Evolutionary conservation across 345 rosid species (phyloP).

Genomic region (Brassica rapa): DNA sequence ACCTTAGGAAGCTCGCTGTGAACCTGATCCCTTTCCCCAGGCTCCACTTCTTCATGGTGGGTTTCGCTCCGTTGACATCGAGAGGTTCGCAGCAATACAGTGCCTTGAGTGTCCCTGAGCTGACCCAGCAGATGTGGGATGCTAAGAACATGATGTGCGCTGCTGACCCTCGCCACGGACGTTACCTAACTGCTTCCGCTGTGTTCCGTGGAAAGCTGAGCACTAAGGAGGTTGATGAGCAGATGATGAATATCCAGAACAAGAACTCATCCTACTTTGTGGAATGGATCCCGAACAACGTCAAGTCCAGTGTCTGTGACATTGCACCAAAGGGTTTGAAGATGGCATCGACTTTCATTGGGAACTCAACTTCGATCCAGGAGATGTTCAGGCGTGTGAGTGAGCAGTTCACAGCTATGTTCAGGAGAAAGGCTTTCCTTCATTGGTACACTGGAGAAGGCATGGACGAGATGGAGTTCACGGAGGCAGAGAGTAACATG

Average conservation of each 20-base stretch:
- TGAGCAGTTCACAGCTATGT: slow-evolving; percentile 49
- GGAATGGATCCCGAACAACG: slow-evolving; percentile 48
- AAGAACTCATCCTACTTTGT: slow-evolving; percentile 47
- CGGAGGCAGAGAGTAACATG: slow-evolving; percentile 50
- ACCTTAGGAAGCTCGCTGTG: slow-evolving; percentile 47
- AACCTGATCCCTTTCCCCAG: slow-evolving; percentile 46
- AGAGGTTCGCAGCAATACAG: slow-evolving; percentile 49
- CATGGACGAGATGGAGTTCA: slow-evolving; percentile 49
- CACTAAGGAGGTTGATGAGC: slow-evolving; percentile 47
- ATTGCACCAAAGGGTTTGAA: slow-evolving; percentile 47
- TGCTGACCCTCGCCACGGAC: slow-evolving; percentile 49
- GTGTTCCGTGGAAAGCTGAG: slow-evolving; percentile 48
- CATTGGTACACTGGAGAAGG: slow-evolving; percentile 53
- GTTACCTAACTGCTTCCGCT: slow-evolving; percentile 45
- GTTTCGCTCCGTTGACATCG: slow-evolving; percentile 47
- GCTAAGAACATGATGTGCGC: slow-evolving; percentile 52
- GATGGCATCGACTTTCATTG: slow-evolving; percentile 44
- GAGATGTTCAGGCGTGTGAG: slow-evolving; percentile 51
- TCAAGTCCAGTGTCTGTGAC: slow-evolving; percentile 47
- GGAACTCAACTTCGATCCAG: slow-evolving; percentile 46
- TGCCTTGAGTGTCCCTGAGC: slow-evolving; percentile 46
- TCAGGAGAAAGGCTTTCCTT: slow-evolving; percentile 52
- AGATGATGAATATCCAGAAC: slow-evolving; percentile 50
- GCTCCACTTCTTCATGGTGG: slow-evolving; percentile 49
- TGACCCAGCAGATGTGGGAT: slow-evolving; percentile 50